A percentile compares a stretch with the other conserved stretches of the same genome.
Conservation (phyloP, 106 monocot species). For the Amphibolis antarctica region DNA sequence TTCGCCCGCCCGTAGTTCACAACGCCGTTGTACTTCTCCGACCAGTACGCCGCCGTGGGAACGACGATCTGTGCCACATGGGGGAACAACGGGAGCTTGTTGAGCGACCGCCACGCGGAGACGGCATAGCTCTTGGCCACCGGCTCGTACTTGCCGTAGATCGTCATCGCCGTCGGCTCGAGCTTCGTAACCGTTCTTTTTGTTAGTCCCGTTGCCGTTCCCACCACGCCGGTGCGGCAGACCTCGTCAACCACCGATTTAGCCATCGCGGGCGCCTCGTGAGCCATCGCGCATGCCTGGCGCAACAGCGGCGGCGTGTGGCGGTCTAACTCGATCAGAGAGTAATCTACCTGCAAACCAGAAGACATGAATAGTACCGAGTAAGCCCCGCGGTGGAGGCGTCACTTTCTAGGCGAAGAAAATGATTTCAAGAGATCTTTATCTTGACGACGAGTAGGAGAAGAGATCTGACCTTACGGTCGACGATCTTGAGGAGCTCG, state of each 20-base stretch:
- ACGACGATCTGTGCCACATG: constrained; percentile 45
- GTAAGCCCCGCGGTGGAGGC: neutral
- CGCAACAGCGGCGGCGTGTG: neutral
- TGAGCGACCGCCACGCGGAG: constrained; percentile 55
- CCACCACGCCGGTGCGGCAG: constrained; percentile 37
- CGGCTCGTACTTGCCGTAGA: constrained; percentile 53
- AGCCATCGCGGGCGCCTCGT: constrained; percentile 27
- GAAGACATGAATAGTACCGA: too few species aligned
- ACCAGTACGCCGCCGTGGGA: constrained; percentile 53
- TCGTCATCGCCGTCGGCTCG: constrained; percentile 25
- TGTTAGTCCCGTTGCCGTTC: constrained; percentile 31
- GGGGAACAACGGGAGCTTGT: constrained; percentile 57
- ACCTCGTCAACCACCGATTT: constrained; percentile 36
- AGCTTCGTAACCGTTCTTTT: constrained; percentile 18
- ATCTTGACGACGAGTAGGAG: neutral
- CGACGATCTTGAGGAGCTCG: constrained; percentile 18
- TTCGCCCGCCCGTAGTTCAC: constrained; percentile 37
- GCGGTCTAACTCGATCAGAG: neutral
- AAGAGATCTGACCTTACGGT: constrained; percentile 9
- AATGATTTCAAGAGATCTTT: neutral
- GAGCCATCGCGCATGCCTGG: constrained; percentile 11
- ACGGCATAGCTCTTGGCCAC: constrained; percentile 47
- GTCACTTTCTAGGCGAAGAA: neutral
- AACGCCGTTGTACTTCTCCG: constrained; percentile 53
- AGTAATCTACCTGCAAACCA: neutral